Conservation (phyloP, 768 basidiomycete species). For the Panus rudis region DNA sequence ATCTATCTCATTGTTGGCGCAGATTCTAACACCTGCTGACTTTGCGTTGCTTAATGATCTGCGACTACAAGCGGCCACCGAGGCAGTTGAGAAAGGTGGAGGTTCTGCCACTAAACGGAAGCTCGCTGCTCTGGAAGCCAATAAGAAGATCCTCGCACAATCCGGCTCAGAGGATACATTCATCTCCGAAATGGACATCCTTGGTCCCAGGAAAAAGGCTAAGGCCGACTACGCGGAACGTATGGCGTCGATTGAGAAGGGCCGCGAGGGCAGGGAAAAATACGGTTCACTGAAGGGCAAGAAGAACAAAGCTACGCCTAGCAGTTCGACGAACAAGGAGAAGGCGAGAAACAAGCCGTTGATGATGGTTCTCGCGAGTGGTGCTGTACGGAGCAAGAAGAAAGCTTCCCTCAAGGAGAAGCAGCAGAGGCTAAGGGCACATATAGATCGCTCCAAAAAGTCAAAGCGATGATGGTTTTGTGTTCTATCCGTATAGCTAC, state of each 20-base stretch:
- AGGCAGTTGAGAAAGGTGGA: slow-evolving; percentile 61
- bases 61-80: slow-evolving; percentile 67
- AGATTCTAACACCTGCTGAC: slow-evolving; percentile 98
- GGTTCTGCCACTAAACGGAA: slow-evolving; percentile 84
- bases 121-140: slow-evolving; percentile 71
- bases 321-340: slow-evolving; percentile 87
- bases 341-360: slow-evolving; percentile 92
- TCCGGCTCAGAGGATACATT: slow-evolving; percentile 48
- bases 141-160: slow-evolving; percentile 47
- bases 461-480: background rate
- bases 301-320: slow-evolving; percentile 73
- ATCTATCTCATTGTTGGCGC: background rate
- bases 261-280: slow-evolving; percentile 91
- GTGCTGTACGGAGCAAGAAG: slow-evolving; percentile 75
- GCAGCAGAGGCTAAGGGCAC: slow-evolving; percentile 69
- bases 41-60: slow-evolving; percentile 89
- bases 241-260: slow-evolving; percentile 85
- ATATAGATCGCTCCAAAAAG: slow-evolving; percentile 68
- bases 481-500: background rate
- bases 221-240: slow-evolving; percentile 94
- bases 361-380: slow-evolving; percentile 85
- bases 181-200: slow-evolving; percentile 85
- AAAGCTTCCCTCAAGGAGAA: slow-evolving; percentile 77
- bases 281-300: slow-evolving; percentile 89
- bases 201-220: slow-evolving; percentile 88